phyloP scores from a whole-genome alignment of 345 rosid genomes.

The Carallia pectinifolia region DNA sequence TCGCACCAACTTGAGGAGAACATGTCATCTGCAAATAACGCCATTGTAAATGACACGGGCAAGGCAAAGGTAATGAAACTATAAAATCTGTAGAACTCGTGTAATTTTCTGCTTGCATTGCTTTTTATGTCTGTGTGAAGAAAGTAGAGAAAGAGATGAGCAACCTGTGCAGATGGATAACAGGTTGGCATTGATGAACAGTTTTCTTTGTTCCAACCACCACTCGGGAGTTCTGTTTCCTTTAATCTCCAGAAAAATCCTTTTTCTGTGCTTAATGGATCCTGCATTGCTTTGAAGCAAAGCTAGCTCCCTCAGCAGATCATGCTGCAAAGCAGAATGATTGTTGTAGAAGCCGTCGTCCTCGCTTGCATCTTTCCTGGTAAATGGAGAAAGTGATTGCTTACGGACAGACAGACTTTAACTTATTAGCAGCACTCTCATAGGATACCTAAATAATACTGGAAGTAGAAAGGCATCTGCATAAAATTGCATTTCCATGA shows the following conservation, averaged over 20 bases:
- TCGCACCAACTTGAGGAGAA: constrained; percentile 43
- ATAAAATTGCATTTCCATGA: no score
- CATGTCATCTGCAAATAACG: constrained; percentile 39
- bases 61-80: background rate
- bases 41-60: background rate
- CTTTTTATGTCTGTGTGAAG: background rate
- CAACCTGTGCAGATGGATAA: constrained; percentile 22
- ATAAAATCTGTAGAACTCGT: background rate
- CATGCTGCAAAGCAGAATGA: constrained; percentile 20
- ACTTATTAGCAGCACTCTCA: no score
- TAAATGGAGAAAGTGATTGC: constrained; percentile 24
- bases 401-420: background rate
- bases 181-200: background rate
- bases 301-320: constrained; percentile 23
- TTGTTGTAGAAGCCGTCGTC: constrained; percentile 10
- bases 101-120: background rate
- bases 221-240: constrained; percentile 11
- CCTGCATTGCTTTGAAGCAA: constrained; percentile 4
- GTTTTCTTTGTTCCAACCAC: constrained; percentile 3
- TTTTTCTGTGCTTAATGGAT: constrained; percentile 4
- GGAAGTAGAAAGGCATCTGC: no score
- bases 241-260: constrained; percentile 8
- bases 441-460: no score
- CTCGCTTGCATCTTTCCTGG: constrained; percentile 28
- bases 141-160: background rate